Conservation (phyloP, 345 rosid genomes). For the Gossypium longicalyx region DNA sequence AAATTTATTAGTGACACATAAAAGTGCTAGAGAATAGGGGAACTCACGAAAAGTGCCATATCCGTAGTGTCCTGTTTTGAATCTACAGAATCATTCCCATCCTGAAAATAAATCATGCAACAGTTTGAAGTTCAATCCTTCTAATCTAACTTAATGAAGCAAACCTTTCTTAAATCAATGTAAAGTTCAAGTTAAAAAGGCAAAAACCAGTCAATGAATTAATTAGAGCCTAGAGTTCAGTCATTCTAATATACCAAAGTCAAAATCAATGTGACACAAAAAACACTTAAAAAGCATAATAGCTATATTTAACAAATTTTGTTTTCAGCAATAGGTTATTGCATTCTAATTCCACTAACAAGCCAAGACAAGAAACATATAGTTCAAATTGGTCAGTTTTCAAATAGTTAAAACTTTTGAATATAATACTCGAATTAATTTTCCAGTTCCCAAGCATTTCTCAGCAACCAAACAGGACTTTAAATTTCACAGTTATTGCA, state of each 20-base stretch:
- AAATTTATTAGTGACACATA: background rate
- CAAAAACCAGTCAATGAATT: background rate
- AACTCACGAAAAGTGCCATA: constrained; percentile 59
- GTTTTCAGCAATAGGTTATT: background rate
- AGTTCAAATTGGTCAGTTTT: background rate
- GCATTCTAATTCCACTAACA: background rate
- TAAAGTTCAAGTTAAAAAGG: background rate
- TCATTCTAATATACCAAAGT: background rate
- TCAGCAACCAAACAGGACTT: background rate
- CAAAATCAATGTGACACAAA: background rate
- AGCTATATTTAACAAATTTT: background rate
- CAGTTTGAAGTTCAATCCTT: background rate
- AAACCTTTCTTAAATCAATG: background rate
- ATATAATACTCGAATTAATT: background rate
- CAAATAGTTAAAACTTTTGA: background rate
- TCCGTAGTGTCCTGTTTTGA: constrained; percentile 51
- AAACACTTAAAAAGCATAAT: background rate
- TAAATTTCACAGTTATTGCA: background rate
- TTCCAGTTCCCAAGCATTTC: constrained; percentile 7
- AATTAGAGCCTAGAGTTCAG: background rate
- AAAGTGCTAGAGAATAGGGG: background rate
- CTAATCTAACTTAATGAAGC: background rate
- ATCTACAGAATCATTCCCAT: constrained; percentile 50
- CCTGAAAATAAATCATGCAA: constrained; percentile 28
- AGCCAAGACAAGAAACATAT: background rate